These are phyloP conservation scores for Fusarium sp. DNA, from an alignment of 2,329 filamentous ascomycete genomes.

Conservation along the genomic window DNA sequence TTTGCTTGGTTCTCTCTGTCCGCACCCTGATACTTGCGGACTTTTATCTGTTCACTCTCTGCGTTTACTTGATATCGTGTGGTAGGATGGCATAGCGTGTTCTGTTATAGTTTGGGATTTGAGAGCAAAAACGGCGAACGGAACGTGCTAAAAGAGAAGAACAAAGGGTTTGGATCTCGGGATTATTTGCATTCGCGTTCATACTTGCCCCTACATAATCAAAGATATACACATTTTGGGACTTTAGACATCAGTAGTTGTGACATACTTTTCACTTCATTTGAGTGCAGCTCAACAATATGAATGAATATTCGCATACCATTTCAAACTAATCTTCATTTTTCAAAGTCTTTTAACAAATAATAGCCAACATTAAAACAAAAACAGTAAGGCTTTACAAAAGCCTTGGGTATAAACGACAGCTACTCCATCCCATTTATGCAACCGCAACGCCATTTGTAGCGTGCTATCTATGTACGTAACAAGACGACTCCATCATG, in stretches of 20 bases:
- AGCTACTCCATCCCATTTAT: conserved; percentile 28
- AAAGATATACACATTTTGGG: conserved; percentile 5
- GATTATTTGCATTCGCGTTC: not conserved
- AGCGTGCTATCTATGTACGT: conserved; percentile 18
- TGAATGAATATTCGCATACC: conserved; percentile 40
- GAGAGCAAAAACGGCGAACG: conserved; percentile 28
- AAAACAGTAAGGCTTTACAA: conserved; percentile 6
- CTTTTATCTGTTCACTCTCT: conserved; percentile 25
- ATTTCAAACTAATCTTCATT: conserved; percentile 34
- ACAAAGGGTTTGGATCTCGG: not conserved
- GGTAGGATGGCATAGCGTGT: conserved; percentile 31
- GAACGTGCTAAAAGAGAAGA: conserved; percentile 6
- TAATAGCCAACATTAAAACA: conserved; percentile 7
- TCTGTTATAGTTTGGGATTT: conserved; percentile 28
- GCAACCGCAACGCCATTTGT: conserved; percentile 35
- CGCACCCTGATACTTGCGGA: not conserved
- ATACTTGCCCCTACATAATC: not conserved
- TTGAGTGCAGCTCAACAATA: not conserved
- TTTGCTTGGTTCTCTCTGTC: conserved; percentile 14
- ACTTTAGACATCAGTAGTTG: not conserved
- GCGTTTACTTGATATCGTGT: conserved; percentile 26
- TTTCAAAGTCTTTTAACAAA: conserved; percentile 9
- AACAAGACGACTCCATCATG: conserved; percentile 27
- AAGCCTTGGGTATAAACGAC: conserved; percentile 44
- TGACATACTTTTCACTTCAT: not conserved